Base-by-base conservation (phyloP, 2,329 filamentous ascomycete species). In the Talaromyces sp. region DNA sequence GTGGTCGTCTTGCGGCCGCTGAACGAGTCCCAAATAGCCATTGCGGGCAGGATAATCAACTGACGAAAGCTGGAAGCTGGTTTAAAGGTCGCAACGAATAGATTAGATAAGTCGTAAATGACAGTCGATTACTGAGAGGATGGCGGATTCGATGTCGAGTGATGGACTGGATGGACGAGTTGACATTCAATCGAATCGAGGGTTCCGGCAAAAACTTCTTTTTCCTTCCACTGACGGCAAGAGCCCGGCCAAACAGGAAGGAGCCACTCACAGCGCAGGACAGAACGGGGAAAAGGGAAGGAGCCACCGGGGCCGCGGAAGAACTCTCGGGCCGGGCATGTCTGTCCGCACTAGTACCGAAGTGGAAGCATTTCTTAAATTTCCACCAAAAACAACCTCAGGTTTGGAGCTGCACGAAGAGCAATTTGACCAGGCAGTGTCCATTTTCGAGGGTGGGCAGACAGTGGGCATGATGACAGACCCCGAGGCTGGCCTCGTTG, bases 1-100 rank as follows among this genome's bases (percentile, higher is more conserved):
- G 59, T 60, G 77, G 75, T 82, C 66, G 77, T 68, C 72, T 84
- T 85, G 68, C 80, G 81, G 61, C 84, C 84, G 39, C 82, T 81
- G 67, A 87, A 75, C 17, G 80, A 77, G 69, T 86, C 84, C 84
- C 81, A 84, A 67, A 84, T 76, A 57, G 79, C 77, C 81, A 83
- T 84, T 61, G 61, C 72, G 69, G 60, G 52, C 15, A 25, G 35
- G 31, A 25, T 33, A 41, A 40, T 48, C 25, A 21, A 48, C 25
- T 33, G 9, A 41, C 22, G 17, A 22, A 43, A 13, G 52, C 6
- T 15, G 21, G 39, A 40, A 36, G 33, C 21, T 25, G 43, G 28
- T 28, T n/a, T 28, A 9, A 35, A 57, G n/a, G 15, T 45, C 25
- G 52, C 22, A 21, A 40, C 21, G 19, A n/a, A n/a, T 19, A 13